A percentile compares a stretch with the other conserved stretches of the same genome.
Evolutionary conservation across 495 filamentous ascomycete species (phyloP).

Genomic region (Copromyces sp.): DNA sequence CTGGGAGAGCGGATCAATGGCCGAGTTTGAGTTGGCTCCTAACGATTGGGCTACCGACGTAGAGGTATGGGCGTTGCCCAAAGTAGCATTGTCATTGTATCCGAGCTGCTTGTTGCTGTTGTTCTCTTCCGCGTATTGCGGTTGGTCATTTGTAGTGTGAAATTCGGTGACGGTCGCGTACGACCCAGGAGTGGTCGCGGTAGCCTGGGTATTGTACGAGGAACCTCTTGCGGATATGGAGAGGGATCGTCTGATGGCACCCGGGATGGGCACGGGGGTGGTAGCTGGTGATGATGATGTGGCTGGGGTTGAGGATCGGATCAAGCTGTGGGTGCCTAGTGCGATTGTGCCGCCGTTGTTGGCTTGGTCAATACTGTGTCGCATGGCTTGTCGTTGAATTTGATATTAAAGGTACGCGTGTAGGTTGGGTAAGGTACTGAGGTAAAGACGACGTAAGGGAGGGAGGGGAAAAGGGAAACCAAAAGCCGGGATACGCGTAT

Average conservation of each 20-base stretch:
- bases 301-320: not conserved
- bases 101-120: constrained; percentile 11
- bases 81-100: constrained; percentile 1
- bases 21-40: constrained; percentile 9
- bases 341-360: constrained; percentile 5
- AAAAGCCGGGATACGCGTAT: not conserved
- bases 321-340: constrained; percentile 7
- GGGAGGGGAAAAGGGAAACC: not conserved
- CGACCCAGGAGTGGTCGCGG: not conserved
- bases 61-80: not conserved
- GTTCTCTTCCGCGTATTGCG: not conserved
- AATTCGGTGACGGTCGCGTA: not conserved
- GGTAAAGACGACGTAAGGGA: constrained; percentile 1
- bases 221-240: not conserved
- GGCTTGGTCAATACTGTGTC: not conserved
- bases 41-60: constrained; percentile 9
- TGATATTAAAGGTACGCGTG: not conserved
- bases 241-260: not conserved
- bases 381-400: not conserved
- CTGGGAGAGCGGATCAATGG: constrained; percentile 39
- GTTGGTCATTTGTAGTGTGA: constrained; percentile 7
- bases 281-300: not conserved
- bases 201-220: not conserved
- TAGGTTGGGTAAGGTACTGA: not conserved
- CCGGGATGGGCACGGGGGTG: not conserved